phyloP scores from a whole-genome alignment of 2,329 filamentous ascomycete genomes.

The Colletotrichum tanaceti region DNA sequence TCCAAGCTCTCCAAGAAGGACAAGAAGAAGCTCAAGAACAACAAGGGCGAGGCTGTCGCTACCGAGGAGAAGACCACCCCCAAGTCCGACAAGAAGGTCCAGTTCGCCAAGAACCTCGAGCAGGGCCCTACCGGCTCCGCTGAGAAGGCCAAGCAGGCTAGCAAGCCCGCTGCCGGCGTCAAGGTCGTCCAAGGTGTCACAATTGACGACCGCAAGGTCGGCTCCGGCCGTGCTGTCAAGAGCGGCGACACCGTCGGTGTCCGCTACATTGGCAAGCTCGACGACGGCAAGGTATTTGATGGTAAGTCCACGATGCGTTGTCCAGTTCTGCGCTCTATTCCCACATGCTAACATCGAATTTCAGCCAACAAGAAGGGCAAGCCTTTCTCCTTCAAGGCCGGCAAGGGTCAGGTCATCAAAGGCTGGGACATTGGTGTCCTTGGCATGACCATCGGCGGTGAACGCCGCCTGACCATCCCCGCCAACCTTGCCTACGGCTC shows the following conservation, averaged over 20 bases:
- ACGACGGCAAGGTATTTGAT: constrained; percentile 95
- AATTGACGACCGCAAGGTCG: constrained; percentile 94
- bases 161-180: constrained; percentile 65
- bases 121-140: constrained; percentile 87
- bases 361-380: constrained; percentile 98
- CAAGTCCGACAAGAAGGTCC: constrained; percentile 91
- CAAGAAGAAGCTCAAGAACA: constrained; percentile 98
- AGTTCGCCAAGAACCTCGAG: constrained; percentile 99
- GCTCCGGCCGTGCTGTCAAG: constrained; percentile 86
- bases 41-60: constrained; percentile 87
- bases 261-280: constrained; percentile 97
- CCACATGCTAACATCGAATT: constrained; percentile 33
- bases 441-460: constrained; percentile 93
- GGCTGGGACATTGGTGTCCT: constrained; percentile 96
- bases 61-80: constrained; percentile 67
- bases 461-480: constrained; percentile 92
- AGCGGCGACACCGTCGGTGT: constrained; percentile 90
- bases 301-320: constrained; percentile 71
- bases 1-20: constrained; percentile 94
- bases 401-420: constrained; percentile 96
- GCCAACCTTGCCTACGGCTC: constrained; percentile 89
- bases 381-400: constrained; percentile 96
- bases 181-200: constrained; percentile 90
- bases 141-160: constrained; percentile 54
- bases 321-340: background rate